These are phyloP conservation scores for Podila clonocystis DNA, from an alignment of 192 early-diverging fungal genomes.

Conservation along the genomic window DNA sequence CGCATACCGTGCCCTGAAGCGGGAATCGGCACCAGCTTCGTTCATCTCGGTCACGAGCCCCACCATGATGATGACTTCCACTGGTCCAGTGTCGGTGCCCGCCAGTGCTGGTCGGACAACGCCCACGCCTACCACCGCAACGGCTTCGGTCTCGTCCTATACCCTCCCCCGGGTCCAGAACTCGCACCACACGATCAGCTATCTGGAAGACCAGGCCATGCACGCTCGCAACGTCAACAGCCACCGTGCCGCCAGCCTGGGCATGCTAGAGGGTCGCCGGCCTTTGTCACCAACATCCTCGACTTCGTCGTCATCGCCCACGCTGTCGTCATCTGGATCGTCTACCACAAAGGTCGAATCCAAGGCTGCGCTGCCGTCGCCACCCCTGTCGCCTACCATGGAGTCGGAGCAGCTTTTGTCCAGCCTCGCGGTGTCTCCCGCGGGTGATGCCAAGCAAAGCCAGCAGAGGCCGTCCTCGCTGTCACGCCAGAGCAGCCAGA, in stretches of 20 bases:
- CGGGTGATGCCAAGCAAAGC: background rate
- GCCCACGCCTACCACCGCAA: background rate
- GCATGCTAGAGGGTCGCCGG: background rate
- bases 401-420: background rate
- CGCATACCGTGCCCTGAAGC: background rate
- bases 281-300: background rate
- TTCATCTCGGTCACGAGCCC: background rate
- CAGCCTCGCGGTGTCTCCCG: background rate
- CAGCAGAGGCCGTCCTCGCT: background rate
- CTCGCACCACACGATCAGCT: conserved; percentile 9
- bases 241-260: background rate
- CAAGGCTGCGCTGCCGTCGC: background rate
- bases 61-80: background rate
- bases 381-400: background rate
- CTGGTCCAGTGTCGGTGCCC: background rate
- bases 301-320: background rate
- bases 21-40: background rate
- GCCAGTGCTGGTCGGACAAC: background rate
- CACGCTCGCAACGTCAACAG: conserved; percentile 2
- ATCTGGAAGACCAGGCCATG: conserved; percentile 10
- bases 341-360: background rate
- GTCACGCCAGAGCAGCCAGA: background rate
- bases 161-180: background rate
- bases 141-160: background rate
- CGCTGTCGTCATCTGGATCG: background rate